Percentiles rank a stretch among this genome's conserved stretches.
Conservation (phyloP, 192 early-diverging fungal genomes). For the Entrophospora sp. region DNA sequence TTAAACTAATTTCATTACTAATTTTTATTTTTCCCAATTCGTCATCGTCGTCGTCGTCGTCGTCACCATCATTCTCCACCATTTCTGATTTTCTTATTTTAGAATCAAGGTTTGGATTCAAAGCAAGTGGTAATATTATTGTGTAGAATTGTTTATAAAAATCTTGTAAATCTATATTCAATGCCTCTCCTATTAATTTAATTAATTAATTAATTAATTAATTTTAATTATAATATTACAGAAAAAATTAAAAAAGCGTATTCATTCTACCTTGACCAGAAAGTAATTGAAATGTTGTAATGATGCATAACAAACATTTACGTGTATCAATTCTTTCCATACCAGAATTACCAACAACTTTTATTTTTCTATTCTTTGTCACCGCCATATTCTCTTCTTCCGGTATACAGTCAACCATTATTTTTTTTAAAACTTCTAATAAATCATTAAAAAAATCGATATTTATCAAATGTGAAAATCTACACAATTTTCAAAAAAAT, state of each 20-base stretch:
- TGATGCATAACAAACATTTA: constrained; percentile 75
- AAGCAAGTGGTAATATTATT: constrained; percentile 59
- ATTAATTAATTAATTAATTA: not conserved
- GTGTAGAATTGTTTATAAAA: constrained; percentile 84
- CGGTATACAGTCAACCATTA: constrained; percentile 60
- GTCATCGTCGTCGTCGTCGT: constrained; percentile 21
- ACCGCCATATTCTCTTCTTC: constrained; percentile 33
- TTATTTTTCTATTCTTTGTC: constrained; percentile 16
- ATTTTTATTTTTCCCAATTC: constrained; percentile 19
- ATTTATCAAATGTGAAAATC: constrained; percentile 93
- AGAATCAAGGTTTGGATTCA: constrained; percentile 55
- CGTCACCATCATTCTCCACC: constrained; percentile 25
- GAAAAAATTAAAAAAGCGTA: not conserved
- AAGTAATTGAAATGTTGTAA: constrained; percentile 82
- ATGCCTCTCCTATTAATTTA: constrained; percentile 57
- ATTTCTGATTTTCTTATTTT: constrained; percentile 26
- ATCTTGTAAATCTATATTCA: constrained; percentile 88
- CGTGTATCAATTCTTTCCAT: constrained; percentile 43
- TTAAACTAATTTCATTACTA: constrained; percentile 36
- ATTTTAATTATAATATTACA: not conserved
- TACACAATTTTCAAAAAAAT: constrained; percentile 54
- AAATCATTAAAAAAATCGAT: constrained; percentile 93
- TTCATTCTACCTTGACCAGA: constrained; percentile 68
- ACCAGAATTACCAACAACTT: constrained; percentile 18
- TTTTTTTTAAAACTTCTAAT: constrained; percentile 71